These are phyloP conservation scores for Xerocomellus dryophilus DNA, from an alignment of 768 basidiomycete genomes.

Conservation along the genomic window DNA sequence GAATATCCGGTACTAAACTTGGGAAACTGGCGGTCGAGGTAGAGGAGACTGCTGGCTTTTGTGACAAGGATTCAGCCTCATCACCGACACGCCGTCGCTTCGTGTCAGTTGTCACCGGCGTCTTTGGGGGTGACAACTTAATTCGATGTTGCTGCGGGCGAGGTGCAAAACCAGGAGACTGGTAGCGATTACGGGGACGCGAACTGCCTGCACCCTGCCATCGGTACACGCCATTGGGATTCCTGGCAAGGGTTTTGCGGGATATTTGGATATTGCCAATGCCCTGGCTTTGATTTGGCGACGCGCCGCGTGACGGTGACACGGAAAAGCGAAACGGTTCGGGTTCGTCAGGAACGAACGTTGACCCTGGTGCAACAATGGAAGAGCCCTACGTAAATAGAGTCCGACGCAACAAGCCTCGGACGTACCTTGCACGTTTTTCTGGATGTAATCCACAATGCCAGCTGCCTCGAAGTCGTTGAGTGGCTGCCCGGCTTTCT, in stretches of 20 bases:
- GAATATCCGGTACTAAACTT: constrained; percentile 27
- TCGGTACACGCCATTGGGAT: constrained; percentile 71
- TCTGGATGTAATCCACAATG: constrained; percentile 52
- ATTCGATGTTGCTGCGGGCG: constrained; percentile 46
- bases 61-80: constrained; percentile 36
- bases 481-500: constrained; percentile 46
- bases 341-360: constrained; percentile 34
- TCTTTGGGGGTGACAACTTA: constrained; percentile 40
- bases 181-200: constrained; percentile 63
- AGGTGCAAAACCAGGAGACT: constrained; percentile 70
- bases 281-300: constrained; percentile 21
- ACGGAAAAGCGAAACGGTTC: constrained; percentile 66
- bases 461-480: constrained; percentile 53
- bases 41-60: constrained; percentile 34
- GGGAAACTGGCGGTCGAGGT: constrained; percentile 24
- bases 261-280: constrained; percentile 32
- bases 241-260: constrained; percentile 56
- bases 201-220: constrained; percentile 81
- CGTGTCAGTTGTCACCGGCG: constrained; percentile 41
- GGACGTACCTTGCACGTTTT: constrained; percentile 45
- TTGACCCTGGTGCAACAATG: constrained; percentile 22
- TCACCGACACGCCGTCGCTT: constrained; percentile 64
- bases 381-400: constrained; percentile 10
- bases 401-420: constrained; percentile 6
- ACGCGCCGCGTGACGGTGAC: constrained; percentile 31